These are phyloP conservation scores for Ganoderma sinense DNA, from an alignment of 1,284 basidiomycete genomes.

Conservation along the genomic window DNA sequence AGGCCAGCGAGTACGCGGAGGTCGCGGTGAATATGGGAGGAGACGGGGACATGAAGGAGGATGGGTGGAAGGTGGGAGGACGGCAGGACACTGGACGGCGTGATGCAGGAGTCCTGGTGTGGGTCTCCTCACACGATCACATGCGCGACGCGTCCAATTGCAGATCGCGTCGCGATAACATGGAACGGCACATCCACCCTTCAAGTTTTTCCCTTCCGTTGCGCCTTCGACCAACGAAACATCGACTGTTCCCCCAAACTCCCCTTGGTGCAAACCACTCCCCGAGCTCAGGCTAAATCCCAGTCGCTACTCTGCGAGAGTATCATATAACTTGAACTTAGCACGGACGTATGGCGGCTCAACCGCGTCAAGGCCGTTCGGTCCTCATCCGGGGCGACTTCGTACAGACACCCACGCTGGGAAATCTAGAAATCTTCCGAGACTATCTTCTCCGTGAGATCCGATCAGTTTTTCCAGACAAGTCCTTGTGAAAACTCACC, in stretches of 20 bases:
- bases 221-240: not conserved
- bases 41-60: constrained; percentile 25
- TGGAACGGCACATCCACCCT: not conserved
- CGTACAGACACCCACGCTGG: constrained; percentile 60
- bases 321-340: no score
- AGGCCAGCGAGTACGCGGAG: constrained; percentile 69
- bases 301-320: no score
- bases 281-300: no score
- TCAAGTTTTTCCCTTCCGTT: not conserved
- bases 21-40: constrained; percentile 66
- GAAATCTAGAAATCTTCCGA: constrained; percentile 57
- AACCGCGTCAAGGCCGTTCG: not conserved
- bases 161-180: constrained; percentile 14
- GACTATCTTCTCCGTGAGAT: constrained; percentile 67
- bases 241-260: not conserved
- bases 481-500: not conserved
- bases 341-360: no score
- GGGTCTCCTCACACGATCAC: constrained; percentile 25
- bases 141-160: constrained; percentile 23
- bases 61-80: not conserved
- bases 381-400: constrained; percentile 57
- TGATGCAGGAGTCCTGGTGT: constrained; percentile 7
- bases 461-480: constrained; percentile 9
- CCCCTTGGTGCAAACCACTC: not conserved
- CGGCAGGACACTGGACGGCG: not conserved